A percentile compares a stretch with the other conserved stretches of the same genome.
Conservation (phyloP, 768 basidiomycete genomes). For the Asterophora parasitica region DNA sequence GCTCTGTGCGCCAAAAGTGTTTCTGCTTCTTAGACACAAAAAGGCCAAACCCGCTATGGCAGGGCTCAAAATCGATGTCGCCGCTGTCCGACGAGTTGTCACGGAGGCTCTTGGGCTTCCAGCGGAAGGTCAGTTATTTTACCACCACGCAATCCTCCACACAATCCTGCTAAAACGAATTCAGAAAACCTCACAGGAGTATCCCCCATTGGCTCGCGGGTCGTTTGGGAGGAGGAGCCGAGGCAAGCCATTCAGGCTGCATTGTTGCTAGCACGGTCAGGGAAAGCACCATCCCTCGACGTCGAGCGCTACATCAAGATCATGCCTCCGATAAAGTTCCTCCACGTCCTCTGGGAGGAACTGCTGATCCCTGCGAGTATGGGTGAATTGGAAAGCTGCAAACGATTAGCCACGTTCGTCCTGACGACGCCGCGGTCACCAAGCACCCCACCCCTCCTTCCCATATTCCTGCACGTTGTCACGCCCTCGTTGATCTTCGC, state of each 20-base stretch:
- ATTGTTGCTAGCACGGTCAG: slow-evolving; percentile 51
- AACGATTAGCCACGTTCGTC: slow-evolving; percentile 63
- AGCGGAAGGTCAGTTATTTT: slow-evolving; percentile 33
- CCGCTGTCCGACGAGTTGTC: slow-evolving; percentile 35
- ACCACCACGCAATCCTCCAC: slow-evolving; percentile 1
- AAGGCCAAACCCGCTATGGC: slow-evolving; percentile 22
- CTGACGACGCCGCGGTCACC: slow-evolving; percentile 57
- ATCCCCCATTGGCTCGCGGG: slow-evolving; percentile 19
- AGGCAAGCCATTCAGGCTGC: slow-evolving; percentile 53
- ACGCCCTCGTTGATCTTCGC: slow-evolving; percentile 54
- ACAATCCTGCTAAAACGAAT: slow-evolving; percentile 14
- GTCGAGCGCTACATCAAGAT: slow-evolving; percentile 61
- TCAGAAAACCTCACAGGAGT: slow-evolving; percentile 8
- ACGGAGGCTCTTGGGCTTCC: slow-evolving; percentile 32
- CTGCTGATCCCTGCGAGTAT: slow-evolving; percentile 46
- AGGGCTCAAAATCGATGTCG: slow-evolving; percentile 21
- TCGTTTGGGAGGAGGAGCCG: slow-evolving; percentile 49
- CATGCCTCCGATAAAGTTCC: slow-evolving; percentile 54
- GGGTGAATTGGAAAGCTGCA: slow-evolving; percentile 58
- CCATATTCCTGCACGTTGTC: slow-evolving; percentile 67
- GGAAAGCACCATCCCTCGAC: slow-evolving; percentile 62
- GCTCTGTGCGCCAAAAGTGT: slow-evolving; percentile 54
- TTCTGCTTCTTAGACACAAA: slow-evolving; percentile 39
- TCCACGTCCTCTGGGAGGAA: slow-evolving; percentile 67
- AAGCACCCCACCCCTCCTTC: slow-evolving; percentile 56